A percentile compares a stretch with the other conserved stretches of the same genome.
phyloP scores from a whole-genome alignment of 23 red algal genomes.

The Gracilaria gracilis region DNA sequence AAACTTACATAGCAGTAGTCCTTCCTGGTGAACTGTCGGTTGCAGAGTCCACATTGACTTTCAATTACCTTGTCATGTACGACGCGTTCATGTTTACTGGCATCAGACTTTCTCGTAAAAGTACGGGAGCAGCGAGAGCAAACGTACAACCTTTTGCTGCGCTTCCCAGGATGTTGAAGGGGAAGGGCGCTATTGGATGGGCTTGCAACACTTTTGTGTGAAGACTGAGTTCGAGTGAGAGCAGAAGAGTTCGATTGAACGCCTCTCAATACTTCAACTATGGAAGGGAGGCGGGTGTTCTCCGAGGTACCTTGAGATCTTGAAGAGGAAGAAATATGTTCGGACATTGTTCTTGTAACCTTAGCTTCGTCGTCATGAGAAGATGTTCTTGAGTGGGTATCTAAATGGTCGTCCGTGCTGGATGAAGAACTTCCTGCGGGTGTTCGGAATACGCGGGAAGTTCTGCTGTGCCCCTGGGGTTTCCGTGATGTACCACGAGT shows the following conservation, averaged over 20 bases:
- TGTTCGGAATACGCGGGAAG: not conserved
- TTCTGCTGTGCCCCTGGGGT: not conserved
- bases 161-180: not conserved
- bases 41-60: conserved; percentile 34
- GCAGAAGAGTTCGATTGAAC: not conserved
- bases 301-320: not conserved
- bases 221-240: not conserved
- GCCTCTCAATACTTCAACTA: not conserved
- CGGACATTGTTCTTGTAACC: conserved; percentile 3
- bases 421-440: not conserved
- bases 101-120: conserved; percentile 65
- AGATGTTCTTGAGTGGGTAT: not conserved
- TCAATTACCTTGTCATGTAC: conserved; percentile 67
- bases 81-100: conserved; percentile 53
- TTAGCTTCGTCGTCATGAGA: conserved; percentile 10
- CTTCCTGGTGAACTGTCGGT: conserved; percentile 50
- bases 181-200: not conserved
- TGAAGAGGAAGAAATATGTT: not conserved
- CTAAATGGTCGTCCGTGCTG: not conserved
- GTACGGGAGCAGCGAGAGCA: conserved; percentile 39
- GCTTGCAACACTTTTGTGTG: not conserved
- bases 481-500: not conserved
- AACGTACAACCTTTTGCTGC: not conserved
- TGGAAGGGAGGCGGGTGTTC: not conserved
- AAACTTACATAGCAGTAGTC: conserved; percentile 59